A percentile compares a stretch with the other conserved stretches of the same genome.
phyloP scores from a whole-genome alignment of 1,139 yeast genomes.

The Candida albicans region DNA sequence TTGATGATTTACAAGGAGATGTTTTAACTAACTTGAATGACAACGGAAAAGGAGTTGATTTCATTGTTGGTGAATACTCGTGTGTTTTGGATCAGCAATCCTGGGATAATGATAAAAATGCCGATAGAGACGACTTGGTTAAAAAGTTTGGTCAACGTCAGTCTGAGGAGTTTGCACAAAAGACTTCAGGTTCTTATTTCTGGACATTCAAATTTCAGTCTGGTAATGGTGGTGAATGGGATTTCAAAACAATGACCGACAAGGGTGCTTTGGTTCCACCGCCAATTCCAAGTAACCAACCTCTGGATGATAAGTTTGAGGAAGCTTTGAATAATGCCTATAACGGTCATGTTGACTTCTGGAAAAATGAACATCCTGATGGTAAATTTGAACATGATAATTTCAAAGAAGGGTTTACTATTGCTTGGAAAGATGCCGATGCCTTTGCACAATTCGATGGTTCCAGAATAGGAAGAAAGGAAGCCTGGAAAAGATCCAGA shows the following conservation, averaged over 20 bases:
- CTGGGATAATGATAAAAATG: slow-evolving; percentile 63
- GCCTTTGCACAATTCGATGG: slow-evolving; percentile 69
- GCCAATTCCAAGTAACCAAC: slow-evolving; percentile 25
- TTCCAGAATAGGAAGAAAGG: slow-evolving; percentile 69
- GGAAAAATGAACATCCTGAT: slow-evolving; percentile 60
- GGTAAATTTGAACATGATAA: slow-evolving; percentile 79
- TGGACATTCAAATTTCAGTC: slow-evolving; percentile 89
- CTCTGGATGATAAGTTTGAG: slow-evolving; percentile 46
- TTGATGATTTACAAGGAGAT: slow-evolving; percentile 53
- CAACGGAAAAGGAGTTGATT: slow-evolving; percentile 57
- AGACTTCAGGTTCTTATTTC: slow-evolving; percentile 72
- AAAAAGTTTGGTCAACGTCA: slow-evolving; percentile 44
- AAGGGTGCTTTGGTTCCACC: slow-evolving; percentile 52
- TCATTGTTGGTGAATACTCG: slow-evolving; percentile 86
- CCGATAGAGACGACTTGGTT: slow-evolving; percentile 35
- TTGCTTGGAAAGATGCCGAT: slow-evolving; percentile 72
- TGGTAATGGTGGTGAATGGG: slow-evolving; percentile 98
- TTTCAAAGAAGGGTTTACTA: slow-evolving; percentile 70
- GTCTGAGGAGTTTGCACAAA: slow-evolving; percentile 40
- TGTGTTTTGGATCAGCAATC: slow-evolving; percentile 78
- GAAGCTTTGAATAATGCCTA: slow-evolving; percentile 38
- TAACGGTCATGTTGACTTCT: slow-evolving; percentile 58
- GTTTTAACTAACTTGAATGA: slow-evolving; percentile 52
- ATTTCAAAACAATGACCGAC: slow-evolving; percentile 74
- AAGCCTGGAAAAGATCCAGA: slow-evolving; percentile 60